A percentile compares a stretch with the other conserved stretches of the same genome.
Conservation (phyloP, 179 eudicot species). For the Spinacia oleracea region DNA sequence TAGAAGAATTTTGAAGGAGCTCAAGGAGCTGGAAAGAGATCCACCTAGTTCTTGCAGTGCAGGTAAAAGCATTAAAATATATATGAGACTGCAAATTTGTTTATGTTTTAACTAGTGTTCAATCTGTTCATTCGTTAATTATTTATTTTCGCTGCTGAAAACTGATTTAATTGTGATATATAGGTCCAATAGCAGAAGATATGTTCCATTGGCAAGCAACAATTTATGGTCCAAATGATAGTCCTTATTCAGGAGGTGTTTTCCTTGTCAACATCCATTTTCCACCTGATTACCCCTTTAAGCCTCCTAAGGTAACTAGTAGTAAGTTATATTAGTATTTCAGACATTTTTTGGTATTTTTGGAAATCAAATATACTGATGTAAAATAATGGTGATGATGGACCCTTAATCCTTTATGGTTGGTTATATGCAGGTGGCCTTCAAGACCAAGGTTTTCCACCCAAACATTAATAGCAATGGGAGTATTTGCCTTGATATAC, state of each 20-base stretch:
- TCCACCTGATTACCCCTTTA: conserved; percentile 74
- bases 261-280: conserved; percentile 66
- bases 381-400: background rate
- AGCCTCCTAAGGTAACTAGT: conserved; percentile 62
- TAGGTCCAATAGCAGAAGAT: conserved; percentile 65
- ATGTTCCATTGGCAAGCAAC: conserved; percentile 87
- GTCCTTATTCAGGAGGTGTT: conserved; percentile 65
- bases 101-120: background rate
- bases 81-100: background rate
- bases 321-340: background rate
- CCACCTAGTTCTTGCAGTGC: conserved; percentile 86
- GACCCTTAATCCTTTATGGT: too few species aligned
- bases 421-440: conserved; percentile 53
- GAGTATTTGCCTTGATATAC: conserved; percentile 76
- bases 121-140: background rate
- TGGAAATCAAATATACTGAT: background rate
- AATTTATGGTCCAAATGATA: conserved; percentile 64
- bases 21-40: conserved; percentile 74
- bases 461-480: conserved; percentile 75
- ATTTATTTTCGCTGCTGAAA: too few species aligned
- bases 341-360: background rate
- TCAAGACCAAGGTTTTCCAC: conserved; percentile 73
- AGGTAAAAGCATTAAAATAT: conserved; percentile 38
- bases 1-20: conserved; percentile 60
- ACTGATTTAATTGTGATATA: background rate